Percentiles rank a stretch among this genome's conserved stretches.
These are phyloP conservation scores for Scenedesmus sp. DNA, from an alignment of 163 green algal genomes.

Conservation along the genomic window DNA sequence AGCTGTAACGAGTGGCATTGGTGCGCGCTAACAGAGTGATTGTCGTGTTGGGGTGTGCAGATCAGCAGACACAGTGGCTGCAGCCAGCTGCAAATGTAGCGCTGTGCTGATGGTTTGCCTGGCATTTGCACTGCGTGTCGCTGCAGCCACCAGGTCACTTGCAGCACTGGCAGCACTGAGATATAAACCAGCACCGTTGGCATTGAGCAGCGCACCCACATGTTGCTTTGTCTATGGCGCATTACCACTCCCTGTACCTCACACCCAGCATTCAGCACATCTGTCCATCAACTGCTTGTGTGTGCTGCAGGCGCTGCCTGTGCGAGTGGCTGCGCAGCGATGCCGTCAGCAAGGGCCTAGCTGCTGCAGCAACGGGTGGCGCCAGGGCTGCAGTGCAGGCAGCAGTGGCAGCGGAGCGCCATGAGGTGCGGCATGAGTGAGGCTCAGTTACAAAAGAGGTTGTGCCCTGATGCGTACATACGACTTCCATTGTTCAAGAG, in stretches of 20 bases:
- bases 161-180: too few species aligned
- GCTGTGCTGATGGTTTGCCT: neutral
- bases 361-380: conserved; percentile 47
- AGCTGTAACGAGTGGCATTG: neutral
- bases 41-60: neutral
- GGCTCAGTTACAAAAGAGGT: neutral
- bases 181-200: too few species aligned
- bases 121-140: neutral
- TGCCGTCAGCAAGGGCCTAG: conserved; percentile 39
- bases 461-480: too few species aligned
- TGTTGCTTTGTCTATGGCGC: neutral
- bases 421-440: conserved; percentile 18
- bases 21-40: too few species aligned
- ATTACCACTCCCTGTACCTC: too few species aligned
- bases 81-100: neutral
- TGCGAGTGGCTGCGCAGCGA: conserved; percentile 43
- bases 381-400: conserved; percentile 43
- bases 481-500: too few species aligned
- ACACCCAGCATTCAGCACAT: too few species aligned
- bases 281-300: too few species aligned
- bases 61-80: neutral
- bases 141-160: too few species aligned
- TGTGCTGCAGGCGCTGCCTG: conserved; percentile 35
- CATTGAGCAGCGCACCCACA: too few species aligned
- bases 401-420: conserved; percentile 40